Evolutionary conservation across 169 alveolate species (phyloP).

Genomic region (Sarcocystis neurona): DNA sequence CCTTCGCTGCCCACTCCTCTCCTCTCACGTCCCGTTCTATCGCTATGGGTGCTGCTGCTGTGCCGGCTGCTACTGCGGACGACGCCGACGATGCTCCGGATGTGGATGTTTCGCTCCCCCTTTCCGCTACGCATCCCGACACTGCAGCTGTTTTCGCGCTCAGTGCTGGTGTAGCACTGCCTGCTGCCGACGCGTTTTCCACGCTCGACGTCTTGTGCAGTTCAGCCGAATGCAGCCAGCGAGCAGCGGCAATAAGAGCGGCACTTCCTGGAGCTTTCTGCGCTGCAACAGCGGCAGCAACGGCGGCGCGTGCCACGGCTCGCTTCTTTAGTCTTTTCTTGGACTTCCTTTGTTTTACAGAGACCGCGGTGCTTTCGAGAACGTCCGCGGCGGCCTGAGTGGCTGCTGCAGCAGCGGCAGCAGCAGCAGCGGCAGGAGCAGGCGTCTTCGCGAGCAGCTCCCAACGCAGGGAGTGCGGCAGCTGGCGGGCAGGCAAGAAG

Average conservation of each 20-base stretch:
- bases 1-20: not conserved
- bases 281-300: constrained; percentile 36
- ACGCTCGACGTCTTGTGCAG: no score
- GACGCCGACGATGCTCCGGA: no score
- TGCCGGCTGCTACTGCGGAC: no score
- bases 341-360: constrained; percentile 10
- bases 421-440: not conserved
- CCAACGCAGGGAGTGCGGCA: constrained; percentile 29
- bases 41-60: no score
- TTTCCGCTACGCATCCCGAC: no score
- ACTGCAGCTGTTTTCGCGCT: no score
- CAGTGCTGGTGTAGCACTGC: no score
- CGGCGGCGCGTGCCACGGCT: constrained; percentile 26
- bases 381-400: not conserved
- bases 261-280: constrained; percentile 28
- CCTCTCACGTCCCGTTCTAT: no score
- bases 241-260: constrained; percentile 7
- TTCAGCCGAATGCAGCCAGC: no score
- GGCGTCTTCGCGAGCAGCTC: not conserved
- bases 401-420: not conserved
- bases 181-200: no score
- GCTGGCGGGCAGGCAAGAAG: not conserved
- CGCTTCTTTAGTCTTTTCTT: not conserved
- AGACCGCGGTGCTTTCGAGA: no score
- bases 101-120: no score